Evolutionary conservation across 2,329 filamentous ascomycete genomes (phyloP), one percentile per base, ranked within the genome.

Genomic region (Annulohypoxylon truncatum): DNA sequence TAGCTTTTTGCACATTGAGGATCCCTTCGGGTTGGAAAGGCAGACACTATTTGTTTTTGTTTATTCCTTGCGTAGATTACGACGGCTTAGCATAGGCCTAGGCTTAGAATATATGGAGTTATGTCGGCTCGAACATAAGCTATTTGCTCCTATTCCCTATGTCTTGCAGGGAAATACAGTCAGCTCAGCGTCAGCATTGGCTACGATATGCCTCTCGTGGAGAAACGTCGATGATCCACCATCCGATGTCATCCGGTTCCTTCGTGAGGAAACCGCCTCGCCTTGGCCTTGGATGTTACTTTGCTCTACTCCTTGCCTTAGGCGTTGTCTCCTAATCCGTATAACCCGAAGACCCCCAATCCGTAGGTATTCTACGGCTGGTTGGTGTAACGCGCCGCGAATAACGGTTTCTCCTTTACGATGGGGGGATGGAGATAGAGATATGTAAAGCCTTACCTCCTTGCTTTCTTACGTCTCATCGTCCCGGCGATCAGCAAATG

Each of bases 311-410:
- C 18, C 38, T 52, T 44, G 9, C 48, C 33, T 54, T 35, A 28
- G 12, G 7, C 24, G 24, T 24, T n/a, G 13, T 48, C n/a, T 26
- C 35, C 7, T 33, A 42, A 29, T 26, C 44, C 56, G 44, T 62
- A 62, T 62, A 51, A 42, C 59, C 59, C 59, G 59, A 62, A 56
- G 51, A 54, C n/a, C 50, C 50, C 58, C 9, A 18, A 24, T 51
- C 56, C 44, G 44, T 28, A 48, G n/a, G n/a, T n/a, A n/a, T n/a
- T 42, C 2, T 42, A 42, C 38, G 13, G 20, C 22, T 3, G 13
- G 22, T 33, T 20, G 28, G 24, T 46, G 61, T 56, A 33, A 60
- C 55, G 29, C 50, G 44, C 44, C 61, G 46, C 44, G 20, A 24
- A 47, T 33, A 59, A 54, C 54, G 40, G 54, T 52, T 44, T 50